phyloP scores from a whole-genome alignment of 176 grass and related monocot genomes.

The Triticum monococcum region DNA sequence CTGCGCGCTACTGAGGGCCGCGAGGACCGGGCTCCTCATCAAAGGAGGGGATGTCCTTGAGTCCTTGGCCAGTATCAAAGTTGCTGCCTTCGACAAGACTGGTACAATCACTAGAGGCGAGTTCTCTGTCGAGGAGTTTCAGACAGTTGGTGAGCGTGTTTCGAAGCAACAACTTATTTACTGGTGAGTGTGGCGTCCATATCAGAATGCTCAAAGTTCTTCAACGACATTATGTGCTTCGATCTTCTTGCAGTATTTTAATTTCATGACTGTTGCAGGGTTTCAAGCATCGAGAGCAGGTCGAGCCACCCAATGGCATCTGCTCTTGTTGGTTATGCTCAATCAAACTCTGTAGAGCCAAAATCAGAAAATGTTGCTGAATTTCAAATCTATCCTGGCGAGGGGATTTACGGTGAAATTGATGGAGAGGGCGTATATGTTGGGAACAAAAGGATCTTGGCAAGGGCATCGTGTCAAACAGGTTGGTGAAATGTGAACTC shows the following conservation, averaged over 20 bases:
- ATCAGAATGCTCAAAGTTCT: background rate
- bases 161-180: conserved; percentile 58
- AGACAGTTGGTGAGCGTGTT: conserved; percentile 27
- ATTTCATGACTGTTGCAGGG: conserved; percentile 48
- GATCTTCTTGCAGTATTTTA: background rate
- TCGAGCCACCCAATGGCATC: conserved; percentile 97
- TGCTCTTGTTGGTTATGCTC: conserved; percentile 73
- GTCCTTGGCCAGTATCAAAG: conserved; percentile 60
- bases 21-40: conserved; percentile 70
- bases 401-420: conserved; percentile 87
- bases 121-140: conserved; percentile 73
- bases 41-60: conserved; percentile 98
- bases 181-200: conserved; percentile 38
- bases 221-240: background rate
- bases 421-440: conserved; percentile 66
- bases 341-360: conserved; percentile 61
- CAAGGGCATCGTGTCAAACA: conserved; percentile 67
- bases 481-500: conserved; percentile 44
- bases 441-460: conserved; percentile 81
- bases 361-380: conserved; percentile 73
- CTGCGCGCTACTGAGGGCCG: conserved; percentile 80
- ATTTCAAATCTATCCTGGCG: conserved; percentile 75
- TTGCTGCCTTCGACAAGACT: conserved; percentile 92
- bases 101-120: conserved; percentile 93
- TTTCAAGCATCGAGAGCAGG: conserved; percentile 92